phyloP scores from a whole-genome alignment of 2,329 filamentous ascomycete genomes.

The Beauveria caledonica region DNA sequence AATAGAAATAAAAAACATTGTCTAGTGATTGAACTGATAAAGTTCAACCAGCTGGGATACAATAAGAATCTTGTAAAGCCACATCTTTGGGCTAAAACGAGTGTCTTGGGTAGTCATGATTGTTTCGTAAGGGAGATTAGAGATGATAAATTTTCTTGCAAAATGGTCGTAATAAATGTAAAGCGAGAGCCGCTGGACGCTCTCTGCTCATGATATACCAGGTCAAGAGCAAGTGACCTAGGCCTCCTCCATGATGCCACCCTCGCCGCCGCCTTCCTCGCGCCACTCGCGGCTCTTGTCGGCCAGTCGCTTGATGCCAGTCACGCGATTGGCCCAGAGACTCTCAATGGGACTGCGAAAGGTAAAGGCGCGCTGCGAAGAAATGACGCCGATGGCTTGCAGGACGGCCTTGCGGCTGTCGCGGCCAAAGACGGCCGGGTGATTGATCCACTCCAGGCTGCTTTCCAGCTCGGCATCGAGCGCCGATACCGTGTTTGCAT shows the following conservation, averaged over 20 bases:
- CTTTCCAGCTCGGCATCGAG: conserved; percentile 87
- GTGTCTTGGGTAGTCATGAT: conserved; percentile 9
- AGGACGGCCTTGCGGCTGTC: conserved; percentile 93
- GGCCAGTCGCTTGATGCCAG: conserved; percentile 71
- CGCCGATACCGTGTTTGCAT: conserved; percentile 70
- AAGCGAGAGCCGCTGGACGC: background rate
- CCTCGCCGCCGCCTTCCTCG: conserved; percentile 71
- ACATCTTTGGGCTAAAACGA: conserved; percentile 3
- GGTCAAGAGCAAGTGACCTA: conserved; percentile 22
- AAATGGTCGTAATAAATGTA: background rate
- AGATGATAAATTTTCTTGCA: background rate
- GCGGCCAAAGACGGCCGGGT: conserved; percentile 87
- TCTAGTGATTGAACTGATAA: conserved; percentile 8
- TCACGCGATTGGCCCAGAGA: conserved; percentile 77
- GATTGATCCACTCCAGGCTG: conserved; percentile 93
- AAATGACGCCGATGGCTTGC: conserved; percentile 94
- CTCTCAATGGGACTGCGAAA: conserved; percentile 85
- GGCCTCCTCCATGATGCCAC: conserved; percentile 52
- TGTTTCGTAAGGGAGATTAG: conserved; percentile 7
- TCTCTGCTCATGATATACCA: background rate
- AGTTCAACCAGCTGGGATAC: background rate
- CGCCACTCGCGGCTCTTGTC: conserved; percentile 87
- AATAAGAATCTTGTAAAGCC: conserved; percentile 1
- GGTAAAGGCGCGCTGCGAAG: conserved; percentile 86
- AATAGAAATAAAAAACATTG: conserved; percentile 3